phyloP scores from a whole-genome alignment of 1,139 yeast species.

The Scheffersomyces insectosa region DNA sequence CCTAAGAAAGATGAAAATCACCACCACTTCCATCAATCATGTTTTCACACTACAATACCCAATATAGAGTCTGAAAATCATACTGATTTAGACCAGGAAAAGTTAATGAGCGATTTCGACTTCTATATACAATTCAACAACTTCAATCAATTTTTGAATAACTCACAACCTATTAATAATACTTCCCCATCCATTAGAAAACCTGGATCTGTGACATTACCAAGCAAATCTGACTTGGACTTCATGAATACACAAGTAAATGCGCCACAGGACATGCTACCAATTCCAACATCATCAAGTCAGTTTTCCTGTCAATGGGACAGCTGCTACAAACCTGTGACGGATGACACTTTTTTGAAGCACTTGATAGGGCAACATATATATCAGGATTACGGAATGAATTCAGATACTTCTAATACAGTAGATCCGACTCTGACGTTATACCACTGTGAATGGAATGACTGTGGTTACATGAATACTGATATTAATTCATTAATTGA shows the following conservation, averaged over 20 bases:
- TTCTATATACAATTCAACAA: constrained; percentile 46
- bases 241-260: neutral
- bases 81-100: constrained; percentile 6
- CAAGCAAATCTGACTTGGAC: neutral
- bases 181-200: neutral
- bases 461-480: constrained; percentile 58
- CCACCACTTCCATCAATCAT: constrained; percentile 44
- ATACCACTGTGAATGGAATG: constrained; percentile 70
- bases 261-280: neutral
- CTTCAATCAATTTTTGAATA: constrained; percentile 23
- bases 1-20: constrained; percentile 5
- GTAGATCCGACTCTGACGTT: constrained; percentile 13
- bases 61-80: constrained; percentile 13
- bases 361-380: constrained; percentile 65
- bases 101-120: constrained; percentile 38
- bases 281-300: neutral
- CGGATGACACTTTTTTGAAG: constrained; percentile 47
- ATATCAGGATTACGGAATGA: constrained; percentile 23
- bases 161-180: neutral
- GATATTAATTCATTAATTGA: constrained; percentile 54
- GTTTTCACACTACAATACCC: constrained; percentile 47
- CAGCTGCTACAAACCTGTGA: constrained; percentile 44
- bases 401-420: constrained; percentile 6
- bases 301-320: constrained; percentile 55
- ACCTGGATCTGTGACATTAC: too few species aligned